These are phyloP conservation scores for Chrysopogon serrulatus DNA, from an alignment of 176 grass and related monocot species.

Conservation along the genomic window DNA sequence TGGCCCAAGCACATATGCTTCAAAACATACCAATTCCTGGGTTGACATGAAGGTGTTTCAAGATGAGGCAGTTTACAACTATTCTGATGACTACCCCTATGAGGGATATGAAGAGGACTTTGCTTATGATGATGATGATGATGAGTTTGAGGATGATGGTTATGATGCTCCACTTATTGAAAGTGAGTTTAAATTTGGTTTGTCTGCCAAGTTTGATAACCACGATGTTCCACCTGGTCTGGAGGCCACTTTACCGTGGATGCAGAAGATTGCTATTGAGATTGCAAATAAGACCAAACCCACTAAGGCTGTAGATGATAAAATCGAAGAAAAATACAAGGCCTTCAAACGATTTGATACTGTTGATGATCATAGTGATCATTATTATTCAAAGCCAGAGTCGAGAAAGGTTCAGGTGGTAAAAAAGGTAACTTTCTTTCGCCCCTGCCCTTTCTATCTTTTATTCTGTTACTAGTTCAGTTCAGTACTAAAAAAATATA, in stretches of 20 bases:
- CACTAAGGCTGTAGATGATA: constrained; percentile 36
- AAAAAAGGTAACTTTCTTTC: constrained; percentile 39
- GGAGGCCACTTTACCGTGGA: constrained; percentile 48
- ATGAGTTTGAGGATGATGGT: constrained; percentile 48
- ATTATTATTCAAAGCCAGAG: constrained; percentile 46
- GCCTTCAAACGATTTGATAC: constrained; percentile 82
- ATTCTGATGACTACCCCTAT: constrained; percentile 35
- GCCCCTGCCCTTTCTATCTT: neutral
- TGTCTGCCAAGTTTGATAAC: constrained; percentile 60
- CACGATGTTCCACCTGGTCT: constrained; percentile 47
- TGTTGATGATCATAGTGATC: constrained; percentile 63
- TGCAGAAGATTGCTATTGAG: constrained; percentile 37
- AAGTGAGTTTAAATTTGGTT: constrained; percentile 54
- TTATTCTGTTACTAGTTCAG: neutral
- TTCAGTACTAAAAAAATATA: neutral
- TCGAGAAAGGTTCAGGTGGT: constrained; percentile 32
- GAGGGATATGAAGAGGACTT: constrained; percentile 60
- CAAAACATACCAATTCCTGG: constrained; percentile 5
- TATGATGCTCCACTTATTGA: constrained; percentile 38
- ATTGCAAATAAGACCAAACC: constrained; percentile 31
- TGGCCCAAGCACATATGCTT: constrained; percentile 45
- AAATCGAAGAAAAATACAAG: constrained; percentile 63
- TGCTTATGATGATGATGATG: constrained; percentile 70
- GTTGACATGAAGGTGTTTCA: constrained; percentile 2
- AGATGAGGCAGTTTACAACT: constrained; percentile 22